Base-by-base conservation (phyloP, 169 alveolate species). In the Plasmodium vivax region DNA sequence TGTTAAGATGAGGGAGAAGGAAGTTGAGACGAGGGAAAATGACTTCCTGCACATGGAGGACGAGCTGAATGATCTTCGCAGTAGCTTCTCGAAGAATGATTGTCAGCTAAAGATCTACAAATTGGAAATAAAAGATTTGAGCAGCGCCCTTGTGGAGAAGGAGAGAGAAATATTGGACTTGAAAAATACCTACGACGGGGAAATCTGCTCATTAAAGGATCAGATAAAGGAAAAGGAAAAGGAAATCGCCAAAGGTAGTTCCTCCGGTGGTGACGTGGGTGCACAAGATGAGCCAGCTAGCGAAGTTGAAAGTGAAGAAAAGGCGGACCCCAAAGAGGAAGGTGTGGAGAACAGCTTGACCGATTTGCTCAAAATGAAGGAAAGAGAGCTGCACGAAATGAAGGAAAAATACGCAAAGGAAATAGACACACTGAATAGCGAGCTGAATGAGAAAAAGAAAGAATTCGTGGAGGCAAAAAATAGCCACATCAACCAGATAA, bases 131-230 rank as follows among this genome's bases (percentile, higher is more conserved):
- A 79, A 77, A 43, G 79, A 88, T 80, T 68, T 88, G 36, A 88
- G 79, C 16, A 79, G 72, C 19, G 41, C 82, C 19, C 56, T 88
- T 23, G 83, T 51, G 34, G 88, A 88, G 82, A 88, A 88, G 32
- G 94, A 88, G 72, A 88, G 43, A 51, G 94, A 88, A 79, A 43
- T 88, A 79, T 43, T 58, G 51, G 90, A 88, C 30, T 38, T 88
- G 80, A 62, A 68, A 88, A 88, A 80, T 10, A 32, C 36, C 6
- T 62, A 79, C 75, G 38, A 80, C 16, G 83, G 72, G 16, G 90
- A 77, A 88, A 80, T 88, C 12, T 43, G 32, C 72, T 32, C 9
- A 6, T 56, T 88, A 72, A 80, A 58, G 51, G 75, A 43, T 12
- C 58, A 85, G 36, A 43, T 85, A 56, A 77, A 77, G 9, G 81